Conservation (phyloP, 306 rosid genomes). For the Dryas alaskensis region DNA sequence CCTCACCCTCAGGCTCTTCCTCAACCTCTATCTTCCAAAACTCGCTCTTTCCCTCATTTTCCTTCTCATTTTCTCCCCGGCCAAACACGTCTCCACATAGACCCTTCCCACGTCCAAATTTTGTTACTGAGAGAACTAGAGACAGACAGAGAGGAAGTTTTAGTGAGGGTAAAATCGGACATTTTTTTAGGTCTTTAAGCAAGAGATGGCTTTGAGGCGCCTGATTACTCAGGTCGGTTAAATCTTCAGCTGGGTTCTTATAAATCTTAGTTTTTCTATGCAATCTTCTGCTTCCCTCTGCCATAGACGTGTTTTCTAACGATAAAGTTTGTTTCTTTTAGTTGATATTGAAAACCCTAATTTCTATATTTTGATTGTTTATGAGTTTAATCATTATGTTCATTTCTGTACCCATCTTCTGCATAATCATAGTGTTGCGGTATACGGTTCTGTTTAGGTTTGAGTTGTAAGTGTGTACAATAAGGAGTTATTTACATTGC, state of each 20-base stretch:
- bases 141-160: not conserved
- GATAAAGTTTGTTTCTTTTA: not conserved
- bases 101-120: not conserved
- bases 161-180: not conserved
- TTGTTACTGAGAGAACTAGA: not conserved
- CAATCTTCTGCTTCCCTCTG: not conserved
- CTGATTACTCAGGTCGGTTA: conserved; percentile 61
- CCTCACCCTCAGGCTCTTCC: not conserved
- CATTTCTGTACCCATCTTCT: not conserved
- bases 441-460: not conserved
- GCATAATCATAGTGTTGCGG: not conserved
- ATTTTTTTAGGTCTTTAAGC: conserved; percentile 15
- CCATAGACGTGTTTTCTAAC: not conserved
- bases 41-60: conserved; percentile 3
- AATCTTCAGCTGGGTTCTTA: conserved; percentile 2
- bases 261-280: not conserved
- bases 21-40: not conserved
- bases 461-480: not conserved
- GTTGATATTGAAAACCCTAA: conserved; percentile 40
- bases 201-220: conserved; percentile 60
- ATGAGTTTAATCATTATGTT: not conserved
- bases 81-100: conserved; percentile 10
- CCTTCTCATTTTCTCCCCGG: conserved; percentile 6
- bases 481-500: not conserved
- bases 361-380: conserved; percentile 3